These are phyloP conservation scores for Daldinia decipiens DNA, from an alignment of 495 filamentous ascomycete genomes.

Conservation along the genomic window DNA sequence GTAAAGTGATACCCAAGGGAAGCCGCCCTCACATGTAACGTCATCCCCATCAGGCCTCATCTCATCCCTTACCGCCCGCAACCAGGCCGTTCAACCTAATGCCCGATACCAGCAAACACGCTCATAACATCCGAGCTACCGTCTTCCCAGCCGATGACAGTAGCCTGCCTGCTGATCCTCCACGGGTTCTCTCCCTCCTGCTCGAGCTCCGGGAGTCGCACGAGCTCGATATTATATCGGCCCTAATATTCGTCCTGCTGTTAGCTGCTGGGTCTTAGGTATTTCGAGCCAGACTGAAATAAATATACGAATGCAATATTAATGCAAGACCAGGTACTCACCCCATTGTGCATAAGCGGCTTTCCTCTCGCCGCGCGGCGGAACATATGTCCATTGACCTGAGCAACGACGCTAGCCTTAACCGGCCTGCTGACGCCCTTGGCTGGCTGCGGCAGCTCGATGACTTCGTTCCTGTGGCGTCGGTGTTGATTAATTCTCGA, in stretches of 20 bases:
- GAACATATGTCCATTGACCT: conserved; percentile 1
- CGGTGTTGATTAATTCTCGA: neutral
- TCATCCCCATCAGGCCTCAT: too few relatives aligned
- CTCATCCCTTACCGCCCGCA: neutral
- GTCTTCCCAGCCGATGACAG: conserved; percentile 25
- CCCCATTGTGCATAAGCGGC: neutral
- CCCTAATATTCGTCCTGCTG: neutral
- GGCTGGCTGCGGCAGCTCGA: neutral
- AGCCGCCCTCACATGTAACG: too few relatives aligned
- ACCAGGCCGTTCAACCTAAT: conserved; percentile 1
- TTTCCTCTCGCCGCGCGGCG: neutral
- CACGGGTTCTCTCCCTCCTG: conserved; percentile 44
- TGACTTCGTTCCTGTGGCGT: neutral
- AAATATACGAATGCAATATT: too few relatives aligned
- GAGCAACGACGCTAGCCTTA: neutral
- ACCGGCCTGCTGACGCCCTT: neutral
- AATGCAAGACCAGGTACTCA: neutral
- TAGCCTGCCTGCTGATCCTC: conserved; percentile 42
- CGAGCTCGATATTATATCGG: conserved; percentile 35
- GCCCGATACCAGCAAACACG: conserved; percentile 14
- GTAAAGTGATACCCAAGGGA: too few relatives aligned
- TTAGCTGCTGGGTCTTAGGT: neutral
- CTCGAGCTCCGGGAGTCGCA: conserved; percentile 40
- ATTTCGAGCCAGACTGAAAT: too few relatives aligned
- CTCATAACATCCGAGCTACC: conserved; percentile 35